Evolutionary conservation across 441 rosid species (phyloP).

Genomic region (Erodium trifolium): DNA sequence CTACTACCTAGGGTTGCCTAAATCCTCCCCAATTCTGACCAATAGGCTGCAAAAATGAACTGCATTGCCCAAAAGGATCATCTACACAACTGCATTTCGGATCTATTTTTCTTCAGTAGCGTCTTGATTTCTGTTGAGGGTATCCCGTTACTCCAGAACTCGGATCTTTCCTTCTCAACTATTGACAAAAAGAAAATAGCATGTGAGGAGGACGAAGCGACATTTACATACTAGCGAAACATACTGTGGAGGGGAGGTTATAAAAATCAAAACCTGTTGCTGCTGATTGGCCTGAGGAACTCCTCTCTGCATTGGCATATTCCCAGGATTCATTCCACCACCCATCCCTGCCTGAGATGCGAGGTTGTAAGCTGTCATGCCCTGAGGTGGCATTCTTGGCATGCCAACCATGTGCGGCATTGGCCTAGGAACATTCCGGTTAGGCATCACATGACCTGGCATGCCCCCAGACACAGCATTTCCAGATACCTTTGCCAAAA

Average conservation of each 20-base stretch:
- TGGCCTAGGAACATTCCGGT: slow-evolving; percentile 60
- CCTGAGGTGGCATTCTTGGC: slow-evolving; percentile 75
- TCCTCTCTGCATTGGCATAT: slow-evolving; percentile 66
- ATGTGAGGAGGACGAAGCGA: not conserved
- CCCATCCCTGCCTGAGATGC: slow-evolving; percentile 56
- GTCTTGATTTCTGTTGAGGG: slow-evolving; percentile 79
- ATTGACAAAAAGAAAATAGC: slow-evolving; percentile 22
- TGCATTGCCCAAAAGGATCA: not conserved
- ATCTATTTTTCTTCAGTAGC: slow-evolving; percentile 35
- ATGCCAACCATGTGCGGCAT: slow-evolving; percentile 46
- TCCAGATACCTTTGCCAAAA: slow-evolving; percentile 27
- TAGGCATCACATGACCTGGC: slow-evolving; percentile 52
- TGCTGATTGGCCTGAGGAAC: slow-evolving; percentile 30
- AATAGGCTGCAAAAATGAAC: not conserved
- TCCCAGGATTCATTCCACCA: slow-evolving; percentile 51
- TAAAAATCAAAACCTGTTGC: slow-evolving; percentile 31
- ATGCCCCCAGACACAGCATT: slow-evolving; percentile 46
- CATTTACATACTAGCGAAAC: not conserved
- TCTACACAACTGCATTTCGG: not conserved
- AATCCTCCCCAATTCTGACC: not conserved
- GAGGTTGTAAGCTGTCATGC: slow-evolving; percentile 57
- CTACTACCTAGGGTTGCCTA: not conserved
- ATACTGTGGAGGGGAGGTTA: not conserved
- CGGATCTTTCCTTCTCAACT: slow-evolving; percentile 80
- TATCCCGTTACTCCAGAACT: slow-evolving; percentile 53